These are phyloP conservation scores for Phytomonas serpens DNA, from an alignment of 208 protist genomes.

Conservation along the genomic window DNA sequence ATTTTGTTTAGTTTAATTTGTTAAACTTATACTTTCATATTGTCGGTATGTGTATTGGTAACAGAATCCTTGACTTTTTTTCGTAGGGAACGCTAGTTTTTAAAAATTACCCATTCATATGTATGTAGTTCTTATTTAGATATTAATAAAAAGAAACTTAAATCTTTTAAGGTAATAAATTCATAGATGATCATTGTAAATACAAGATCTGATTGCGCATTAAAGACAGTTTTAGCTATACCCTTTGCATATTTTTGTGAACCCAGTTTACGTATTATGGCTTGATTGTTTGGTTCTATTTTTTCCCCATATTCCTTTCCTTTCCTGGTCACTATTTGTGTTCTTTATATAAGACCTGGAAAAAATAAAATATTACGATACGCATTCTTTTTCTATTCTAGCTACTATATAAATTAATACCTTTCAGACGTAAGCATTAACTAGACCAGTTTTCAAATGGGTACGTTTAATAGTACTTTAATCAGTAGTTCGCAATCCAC, in stretches of 20 bases:
- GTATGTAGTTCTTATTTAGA: constrained; percentile 1
- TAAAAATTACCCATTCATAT: background rate
- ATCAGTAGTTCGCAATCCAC: background rate
- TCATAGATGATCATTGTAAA: background rate
- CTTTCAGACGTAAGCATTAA: background rate
- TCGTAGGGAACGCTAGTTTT: background rate
- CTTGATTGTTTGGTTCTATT: background rate
- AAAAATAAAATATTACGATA: background rate
- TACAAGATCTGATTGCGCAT: background rate
- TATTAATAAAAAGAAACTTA: background rate
- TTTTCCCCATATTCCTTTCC: background rate
- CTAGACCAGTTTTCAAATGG: background rate
- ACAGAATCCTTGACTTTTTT: background rate
- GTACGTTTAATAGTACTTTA: background rate
- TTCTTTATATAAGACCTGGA: background rate
- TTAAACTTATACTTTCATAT: constrained; percentile 9
- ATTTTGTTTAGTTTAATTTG: background rate
- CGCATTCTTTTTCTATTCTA: background rate
- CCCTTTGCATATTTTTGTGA: background rate
- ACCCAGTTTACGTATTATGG: background rate
- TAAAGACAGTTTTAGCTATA: constrained; percentile 5
- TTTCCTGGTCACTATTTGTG: background rate
- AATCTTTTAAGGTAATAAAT: background rate
- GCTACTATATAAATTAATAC: background rate
- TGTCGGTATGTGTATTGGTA: background rate